phyloP scores from a whole-genome alignment of 345 rosid genomes.

The Conringia planisiliqua region DNA sequence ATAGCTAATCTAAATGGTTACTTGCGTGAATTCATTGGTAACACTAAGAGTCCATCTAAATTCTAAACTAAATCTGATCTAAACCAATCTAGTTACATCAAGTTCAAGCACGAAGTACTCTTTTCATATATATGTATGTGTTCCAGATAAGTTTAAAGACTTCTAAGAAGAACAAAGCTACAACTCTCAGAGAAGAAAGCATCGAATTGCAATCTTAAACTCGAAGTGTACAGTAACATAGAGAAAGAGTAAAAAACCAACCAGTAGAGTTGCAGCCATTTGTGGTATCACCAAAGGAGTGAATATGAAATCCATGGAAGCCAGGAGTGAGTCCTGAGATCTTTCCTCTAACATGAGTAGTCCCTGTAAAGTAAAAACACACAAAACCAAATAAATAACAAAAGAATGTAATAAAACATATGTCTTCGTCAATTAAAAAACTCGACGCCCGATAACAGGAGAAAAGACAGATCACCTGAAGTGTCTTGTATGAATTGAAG shows the following conservation, averaged over 20 bases:
- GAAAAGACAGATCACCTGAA: slow-evolving; percentile 45
- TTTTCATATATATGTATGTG: background rate
- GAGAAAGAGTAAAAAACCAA: slow-evolving; percentile 8
- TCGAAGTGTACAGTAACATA: background rate
- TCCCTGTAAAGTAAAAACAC: slow-evolving; percentile 49
- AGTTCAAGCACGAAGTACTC: background rate
- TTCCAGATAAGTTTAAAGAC: background rate
- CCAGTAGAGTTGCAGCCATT: slow-evolving; percentile 98
- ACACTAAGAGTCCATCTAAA: background rate
- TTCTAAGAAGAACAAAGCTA: background rate
- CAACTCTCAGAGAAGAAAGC: background rate
- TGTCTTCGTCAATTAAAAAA: background rate
- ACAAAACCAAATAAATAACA: background rate
- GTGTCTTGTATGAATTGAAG: slow-evolving; percentile 58
- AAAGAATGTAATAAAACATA: background rate
- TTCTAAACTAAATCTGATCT: background rate
- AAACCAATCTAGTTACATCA: slow-evolving; percentile 3
- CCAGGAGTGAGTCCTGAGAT: slow-evolving; percentile 79
- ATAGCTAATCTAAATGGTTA: slow-evolving; percentile 1
- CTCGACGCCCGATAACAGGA: background rate
- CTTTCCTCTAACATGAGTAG: slow-evolving; percentile 70
- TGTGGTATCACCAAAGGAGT: slow-evolving; percentile 88
- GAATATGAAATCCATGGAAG: slow-evolving; percentile 87
- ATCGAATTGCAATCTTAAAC: background rate
- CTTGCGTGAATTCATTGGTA: background rate